Percentiles rank a stretch among this genome's conserved stretches.
Conservation (phyloP, 768 basidiomycete species). For the Tephrocybe sp. region DNA sequence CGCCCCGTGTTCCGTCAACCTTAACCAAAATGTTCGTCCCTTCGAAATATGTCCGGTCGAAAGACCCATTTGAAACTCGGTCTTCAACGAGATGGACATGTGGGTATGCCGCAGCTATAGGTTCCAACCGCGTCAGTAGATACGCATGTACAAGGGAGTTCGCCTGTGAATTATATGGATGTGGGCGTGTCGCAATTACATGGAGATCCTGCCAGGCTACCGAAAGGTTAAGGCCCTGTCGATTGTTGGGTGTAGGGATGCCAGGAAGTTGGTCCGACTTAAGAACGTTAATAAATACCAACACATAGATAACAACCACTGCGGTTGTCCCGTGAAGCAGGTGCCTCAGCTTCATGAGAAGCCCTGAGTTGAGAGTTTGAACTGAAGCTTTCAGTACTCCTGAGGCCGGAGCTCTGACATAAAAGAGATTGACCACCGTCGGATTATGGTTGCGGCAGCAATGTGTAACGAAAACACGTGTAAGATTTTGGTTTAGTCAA, state of each 20-base stretch:
- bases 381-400: too few species aligned
- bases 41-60: conserved; percentile 55
- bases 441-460: too few species aligned
- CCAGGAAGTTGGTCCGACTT: conserved; percentile 14
- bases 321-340: conserved; percentile 4
- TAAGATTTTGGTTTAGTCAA: too few species aligned
- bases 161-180: conserved; percentile 75
- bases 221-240: conserved; percentile 12
- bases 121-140: conserved; percentile 50
- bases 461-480: too few species aligned
- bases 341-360: conserved; percentile 7
- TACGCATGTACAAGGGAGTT: conserved; percentile 67
- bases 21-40: conserved; percentile 68
- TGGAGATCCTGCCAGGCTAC: conserved; percentile 18
- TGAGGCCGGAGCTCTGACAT: too few species aligned
- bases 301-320: conserved; percentile 9
- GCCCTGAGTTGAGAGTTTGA: not conserved
- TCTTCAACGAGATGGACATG: conserved; percentile 55
- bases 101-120: conserved; percentile 38
- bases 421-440: too few species aligned
- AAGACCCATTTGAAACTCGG: conserved; percentile 20
- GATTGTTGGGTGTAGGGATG: conserved; percentile 1
- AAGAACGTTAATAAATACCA: conserved; percentile 12
- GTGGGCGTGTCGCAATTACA: conserved; percentile 60
- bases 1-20: conserved; percentile 47